Evolutionary conservation across 345 rosid species (phyloP), one percentile per base, ranked within the genome.

Genomic region (Linum lewisii): DNA sequence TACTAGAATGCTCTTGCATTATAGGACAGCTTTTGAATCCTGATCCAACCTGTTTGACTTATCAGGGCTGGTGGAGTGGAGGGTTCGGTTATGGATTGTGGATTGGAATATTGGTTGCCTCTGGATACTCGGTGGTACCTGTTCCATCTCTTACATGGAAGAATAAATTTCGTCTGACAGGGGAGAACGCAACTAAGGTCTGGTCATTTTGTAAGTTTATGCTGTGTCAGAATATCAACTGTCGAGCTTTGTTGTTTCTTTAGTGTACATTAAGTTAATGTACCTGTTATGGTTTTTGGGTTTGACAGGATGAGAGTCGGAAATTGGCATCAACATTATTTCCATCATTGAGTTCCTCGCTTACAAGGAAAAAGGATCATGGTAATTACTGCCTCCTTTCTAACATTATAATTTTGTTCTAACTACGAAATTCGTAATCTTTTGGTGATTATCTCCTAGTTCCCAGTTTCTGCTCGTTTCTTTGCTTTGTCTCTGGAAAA

Each of bases 41-140:
- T 36, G 51, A 53, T 3, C 34, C 15, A 52, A 32, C 58, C 19
- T 50, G 51, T n/a, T 19, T 56, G 21, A 50, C 34, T 24, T 51
- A 9, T 62, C 73, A 88, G 96, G 96, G 98, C 55, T 88, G 98
- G 96, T 92, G 93, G 80, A 79, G 82, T 51, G 93, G 96, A 69
- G 98, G 95, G 68, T 92, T 86, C 69, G 85, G 84, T 22, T 92
- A 83, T 73, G 95, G 98, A 44, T 72, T 88, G 67, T 92, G 96
- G 96, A 80, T 92, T 44, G 96, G 98, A 61, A 68, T 78, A 69
- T 81, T 92, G 25, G 90, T 88, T 74, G 88, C 96, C 23, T 88
- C 95, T 0, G 93, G 98, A 2, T 84, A 84, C 71, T 79, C 93
- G 18, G 96, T 92, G 18, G 80, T 88, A 72, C 95, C 96, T 15